A percentile compares a stretch with the other conserved stretches of the same genome.
phyloP scores from a whole-genome alignment of 108 stramenopile species.

The Cyclotella baltica region DNA sequence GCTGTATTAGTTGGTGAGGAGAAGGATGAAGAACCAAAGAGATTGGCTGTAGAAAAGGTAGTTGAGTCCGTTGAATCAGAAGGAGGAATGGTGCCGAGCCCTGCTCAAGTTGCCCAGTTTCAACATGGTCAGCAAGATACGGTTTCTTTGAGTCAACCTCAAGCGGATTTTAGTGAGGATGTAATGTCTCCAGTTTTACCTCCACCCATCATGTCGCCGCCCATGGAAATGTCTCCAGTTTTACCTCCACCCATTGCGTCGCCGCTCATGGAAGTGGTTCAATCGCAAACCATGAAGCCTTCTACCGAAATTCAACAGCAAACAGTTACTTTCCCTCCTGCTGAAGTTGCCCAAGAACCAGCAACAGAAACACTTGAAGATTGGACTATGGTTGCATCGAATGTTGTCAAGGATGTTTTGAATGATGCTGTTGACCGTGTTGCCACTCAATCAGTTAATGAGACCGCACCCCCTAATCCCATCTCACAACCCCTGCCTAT shows the following conservation, averaged over 20 bases:
- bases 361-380: background rate
- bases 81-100: too few species aligned
- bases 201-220: background rate
- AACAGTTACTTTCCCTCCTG: background rate
- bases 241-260: background rate
- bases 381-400: constrained; percentile 9
- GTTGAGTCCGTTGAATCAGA: too few species aligned
- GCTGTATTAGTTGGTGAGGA: background rate
- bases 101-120: too few species aligned
- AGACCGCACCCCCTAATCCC: background rate
- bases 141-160: too few species aligned
- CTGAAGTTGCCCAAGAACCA: background rate
- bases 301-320: background rate
- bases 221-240: too few species aligned
- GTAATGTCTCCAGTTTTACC: too few species aligned
- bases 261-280: background rate
- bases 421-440: constrained; percentile 6
- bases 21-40: background rate
- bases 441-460: background rate
- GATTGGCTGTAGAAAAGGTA: background rate
- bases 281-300: too few species aligned
- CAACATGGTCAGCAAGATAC: too few species aligned
- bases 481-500: constrained; percentile 27
- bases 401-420: constrained; percentile 1
- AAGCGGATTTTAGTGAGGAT: too few species aligned